phyloP scores from a whole-genome alignment of 495 filamentous ascomycete genomes.

The Cetradonia linearis region DNA sequence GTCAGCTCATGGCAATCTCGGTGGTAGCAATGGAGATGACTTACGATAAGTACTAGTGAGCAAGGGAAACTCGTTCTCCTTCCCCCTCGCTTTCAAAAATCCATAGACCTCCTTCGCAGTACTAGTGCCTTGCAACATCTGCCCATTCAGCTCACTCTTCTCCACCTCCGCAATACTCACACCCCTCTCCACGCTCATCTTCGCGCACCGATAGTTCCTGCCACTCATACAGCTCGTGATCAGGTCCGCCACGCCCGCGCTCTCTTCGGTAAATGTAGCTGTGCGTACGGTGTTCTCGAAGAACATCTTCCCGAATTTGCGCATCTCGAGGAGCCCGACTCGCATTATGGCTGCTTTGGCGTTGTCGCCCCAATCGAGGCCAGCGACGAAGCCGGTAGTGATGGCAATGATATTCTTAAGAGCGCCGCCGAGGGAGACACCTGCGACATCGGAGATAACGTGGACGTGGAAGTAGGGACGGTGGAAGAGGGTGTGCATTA shows the following conservation, averaged over 20 bases:
- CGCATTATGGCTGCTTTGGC: slow-evolving; percentile 97
- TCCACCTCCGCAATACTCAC: slow-evolving; percentile 80
- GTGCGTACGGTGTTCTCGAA: slow-evolving; percentile 69
- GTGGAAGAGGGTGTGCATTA: slow-evolving; percentile 79
- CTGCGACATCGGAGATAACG: slow-evolving; percentile 84
- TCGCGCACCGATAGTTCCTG: slow-evolving; percentile 88
- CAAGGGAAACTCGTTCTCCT: slow-evolving; percentile 78
- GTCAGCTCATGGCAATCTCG: slow-evolving; percentile 2
- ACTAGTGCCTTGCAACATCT: slow-evolving; percentile 89
- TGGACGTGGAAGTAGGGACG: slow-evolving; percentile 96
- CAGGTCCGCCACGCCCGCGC: slow-evolving; percentile 88
- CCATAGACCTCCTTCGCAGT: slow-evolving; percentile 84
- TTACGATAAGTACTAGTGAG: slow-evolving; percentile 74
- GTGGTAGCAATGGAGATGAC: slow-evolving; percentile 22
- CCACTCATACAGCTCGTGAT: slow-evolving; percentile 89
- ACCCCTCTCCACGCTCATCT: slow-evolving; percentile 70
- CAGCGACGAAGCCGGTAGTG: slow-evolving; percentile 89
- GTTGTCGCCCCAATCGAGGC: slow-evolving; percentile 95
- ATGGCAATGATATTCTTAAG: slow-evolving; percentile 97
- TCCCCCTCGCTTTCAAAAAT: slow-evolving; percentile 67
- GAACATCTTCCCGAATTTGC: slow-evolving; percentile 86
- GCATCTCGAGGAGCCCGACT: slow-evolving; percentile 87
- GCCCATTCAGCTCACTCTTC: slow-evolving; percentile 81
- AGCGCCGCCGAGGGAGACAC: slow-evolving; percentile 88
- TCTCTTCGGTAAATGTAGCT: slow-evolving; percentile 90